phyloP scores from a whole-genome alignment of 192 early-diverging fungal species.

The Backusella sp. region DNA sequence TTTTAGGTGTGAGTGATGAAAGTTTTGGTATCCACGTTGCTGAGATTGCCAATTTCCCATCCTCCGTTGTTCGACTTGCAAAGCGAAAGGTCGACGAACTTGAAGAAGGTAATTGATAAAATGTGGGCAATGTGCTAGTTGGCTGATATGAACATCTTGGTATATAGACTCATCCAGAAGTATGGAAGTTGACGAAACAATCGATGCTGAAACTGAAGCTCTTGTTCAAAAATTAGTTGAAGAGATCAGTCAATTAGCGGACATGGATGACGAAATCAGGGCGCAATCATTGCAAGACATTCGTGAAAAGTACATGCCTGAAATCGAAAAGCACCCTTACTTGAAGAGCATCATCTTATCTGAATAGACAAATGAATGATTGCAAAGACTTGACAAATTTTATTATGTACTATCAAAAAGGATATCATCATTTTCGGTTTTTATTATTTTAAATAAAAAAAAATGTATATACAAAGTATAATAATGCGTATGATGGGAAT shows the following conservation, averaged over 20 bases:
- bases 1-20: constrained; percentile 82
- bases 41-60: constrained; percentile 89
- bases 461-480: neutral
- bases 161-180: neutral
- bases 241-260: constrained; percentile 52
- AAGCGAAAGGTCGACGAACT: constrained; percentile 86
- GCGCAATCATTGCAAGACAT: constrained; percentile 44
- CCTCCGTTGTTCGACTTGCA: constrained; percentile 77
- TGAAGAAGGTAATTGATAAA: constrained; percentile 52
- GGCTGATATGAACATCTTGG: constrained; percentile 31
- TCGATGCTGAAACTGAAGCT: constrained; percentile 29
- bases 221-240: constrained; percentile 24
- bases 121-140: neutral
- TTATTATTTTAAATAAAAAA: neutral
- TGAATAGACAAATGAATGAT: neutral
- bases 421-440: neutral
- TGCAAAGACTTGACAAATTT: neutral
- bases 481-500: no score
- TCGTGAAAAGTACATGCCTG: constrained; percentile 50
- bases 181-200: constrained; percentile 5
- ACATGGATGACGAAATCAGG: constrained; percentile 34
- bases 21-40: constrained; percentile 99
- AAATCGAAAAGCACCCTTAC: constrained; percentile 62
- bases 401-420: neutral
- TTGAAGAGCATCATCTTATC: constrained; percentile 24